A percentile compares a stretch with the other conserved stretches of the same genome.
Evolutionary conservation across 2,329 filamentous ascomycete species (phyloP).

Genomic region (Pseudopyricularia cyperi): DNA sequence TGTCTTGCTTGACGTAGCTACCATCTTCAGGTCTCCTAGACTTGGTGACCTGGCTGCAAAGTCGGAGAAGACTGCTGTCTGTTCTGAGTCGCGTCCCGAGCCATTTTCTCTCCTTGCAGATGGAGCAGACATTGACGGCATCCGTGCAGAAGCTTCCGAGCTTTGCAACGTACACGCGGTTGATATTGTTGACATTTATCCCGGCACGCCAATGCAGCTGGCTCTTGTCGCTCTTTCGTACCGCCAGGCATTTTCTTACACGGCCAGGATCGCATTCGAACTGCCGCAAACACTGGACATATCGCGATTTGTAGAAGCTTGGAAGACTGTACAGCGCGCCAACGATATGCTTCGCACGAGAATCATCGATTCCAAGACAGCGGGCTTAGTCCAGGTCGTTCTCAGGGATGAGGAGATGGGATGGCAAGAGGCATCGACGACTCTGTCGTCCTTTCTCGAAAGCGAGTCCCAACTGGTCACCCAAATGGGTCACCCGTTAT

Average conservation of each 20-base stretch:
- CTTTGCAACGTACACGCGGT: not conserved
- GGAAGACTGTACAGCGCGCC: not conserved
- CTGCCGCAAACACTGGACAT: not conserved
- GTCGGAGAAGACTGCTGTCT: not conserved
- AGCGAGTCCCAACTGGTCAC: conserved; percentile 42
- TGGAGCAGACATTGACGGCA: conserved; percentile 21
- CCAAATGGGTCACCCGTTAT: conserved; percentile 34
- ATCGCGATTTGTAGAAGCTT: not conserved
- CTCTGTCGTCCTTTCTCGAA: conserved; percentile 36
- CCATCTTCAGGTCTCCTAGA: conserved; percentile 16
- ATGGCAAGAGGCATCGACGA: conserved; percentile 14
- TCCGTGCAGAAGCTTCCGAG: not conserved
- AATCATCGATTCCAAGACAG: conserved; percentile 16
- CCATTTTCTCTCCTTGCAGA: conserved; percentile 15
- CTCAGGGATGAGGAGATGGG: conserved; percentile 26
- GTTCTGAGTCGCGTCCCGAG: not conserved
- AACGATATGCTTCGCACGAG: not conserved
- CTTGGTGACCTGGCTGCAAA: not conserved
- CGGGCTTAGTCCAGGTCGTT: conserved; percentile 41
- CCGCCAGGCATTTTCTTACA: conserved; percentile 3
- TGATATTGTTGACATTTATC: conserved; percentile 9
- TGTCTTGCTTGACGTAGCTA: not conserved
- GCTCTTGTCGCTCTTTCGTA: conserved; percentile 8
- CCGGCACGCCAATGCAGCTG: conserved; percentile 10
- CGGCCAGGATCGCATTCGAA: not conserved